Evolutionary conservation across 805 yeast genomes (phyloP), one percentile per base, ranked within the genome.

Genomic region (Sugiyamaella americana): DNA sequence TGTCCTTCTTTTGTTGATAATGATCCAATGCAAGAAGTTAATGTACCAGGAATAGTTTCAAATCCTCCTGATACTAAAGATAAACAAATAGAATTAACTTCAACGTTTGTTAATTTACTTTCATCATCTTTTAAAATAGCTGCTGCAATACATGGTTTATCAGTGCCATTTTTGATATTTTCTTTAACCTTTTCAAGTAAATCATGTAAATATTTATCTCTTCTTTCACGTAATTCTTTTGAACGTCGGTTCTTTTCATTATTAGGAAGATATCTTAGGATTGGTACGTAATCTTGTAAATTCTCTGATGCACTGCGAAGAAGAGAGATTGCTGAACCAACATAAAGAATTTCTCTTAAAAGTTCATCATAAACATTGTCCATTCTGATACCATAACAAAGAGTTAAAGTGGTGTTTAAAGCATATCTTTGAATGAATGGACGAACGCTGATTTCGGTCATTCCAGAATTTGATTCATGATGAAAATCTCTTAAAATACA

Each of bases 21-120:
- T 23, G 79, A 82, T 0, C 84, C 84, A 53, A 82, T 58, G 5
- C 81, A 69, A 51, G 82, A 79, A 51, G 75, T 74, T 42, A 83
- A 67, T 38, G 79, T 82, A 30, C 82, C 68, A 0, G 87, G 80
- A 1, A 82, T 76, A 51, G 84, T 84, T 58, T 83, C 91, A 23
- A 83, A 65, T 0, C 91, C 91, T 6, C 88, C 91, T 55, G 87
- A 80, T 0, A 83, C 80, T 79, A 83, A 76, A 0, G 88, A 80
- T 38, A 83, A 64, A 57, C 88, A 82, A 4, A 80, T 71, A 37
- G 84, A 76, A 41, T 69, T 68, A 43, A 78, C 59, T 54, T 81
- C 85, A 5, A 51, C 59, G n/a, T 53, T 55, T 13, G 51, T 48
- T 34, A 59, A 52, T 46, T 50, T 51, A 26, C 56, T 38, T 5